phyloP scores from a whole-genome alignment of 805 yeast genomes.

The Saccharomycopsis oosterbeekiorum region DNA sequence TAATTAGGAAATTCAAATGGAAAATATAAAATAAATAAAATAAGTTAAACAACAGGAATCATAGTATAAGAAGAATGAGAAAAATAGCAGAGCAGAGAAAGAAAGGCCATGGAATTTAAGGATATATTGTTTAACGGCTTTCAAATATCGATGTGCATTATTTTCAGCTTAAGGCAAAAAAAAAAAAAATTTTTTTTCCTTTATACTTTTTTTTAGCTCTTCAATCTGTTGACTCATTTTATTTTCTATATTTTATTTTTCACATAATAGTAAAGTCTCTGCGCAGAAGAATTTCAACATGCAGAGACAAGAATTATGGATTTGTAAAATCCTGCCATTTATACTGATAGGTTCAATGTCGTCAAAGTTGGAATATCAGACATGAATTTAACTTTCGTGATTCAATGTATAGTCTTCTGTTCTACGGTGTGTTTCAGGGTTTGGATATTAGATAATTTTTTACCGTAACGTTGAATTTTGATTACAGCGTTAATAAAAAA shows the following conservation, averaged over 20 bases:
- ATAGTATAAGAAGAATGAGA: background rate
- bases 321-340: too few relatives aligned
- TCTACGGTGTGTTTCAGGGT: too few relatives aligned
- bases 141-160: background rate
- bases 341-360: too few relatives aligned
- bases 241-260: background rate
- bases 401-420: too few relatives aligned
- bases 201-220: background rate
- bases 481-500: too few relatives aligned
- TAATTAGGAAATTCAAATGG: background rate
- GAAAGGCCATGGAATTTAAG: background rate
- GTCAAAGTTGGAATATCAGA: too few relatives aligned
- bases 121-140: background rate
- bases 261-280: background rate
- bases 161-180: too few relatives aligned
- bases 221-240: background rate
- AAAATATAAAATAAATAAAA: background rate
- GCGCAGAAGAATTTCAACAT: background rate
- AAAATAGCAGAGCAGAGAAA: background rate
- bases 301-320: background rate
- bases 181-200: background rate
- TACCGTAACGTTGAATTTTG: too few relatives aligned
- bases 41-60: background rate
- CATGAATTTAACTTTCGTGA: too few relatives aligned
- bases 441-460: too few relatives aligned